These are phyloP conservation scores for Ogataea methylovora DNA, from an alignment of 805 yeast genomes.

Conservation along the genomic window DNA sequence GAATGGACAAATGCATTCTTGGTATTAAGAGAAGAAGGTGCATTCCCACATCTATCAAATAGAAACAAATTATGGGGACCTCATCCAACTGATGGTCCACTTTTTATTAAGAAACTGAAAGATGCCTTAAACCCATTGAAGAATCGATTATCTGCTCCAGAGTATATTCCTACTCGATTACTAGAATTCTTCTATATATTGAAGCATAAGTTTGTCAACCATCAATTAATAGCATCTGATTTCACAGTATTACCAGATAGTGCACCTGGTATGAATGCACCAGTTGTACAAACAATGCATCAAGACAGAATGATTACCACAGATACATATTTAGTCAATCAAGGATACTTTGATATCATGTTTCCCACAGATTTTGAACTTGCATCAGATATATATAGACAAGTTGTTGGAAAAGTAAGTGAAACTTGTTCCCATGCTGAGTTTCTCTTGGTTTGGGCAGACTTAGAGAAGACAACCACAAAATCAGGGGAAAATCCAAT, in stretches of 20 bases:
- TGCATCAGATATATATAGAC: slow-evolving; percentile 53
- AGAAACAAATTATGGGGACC: slow-evolving; percentile 20
- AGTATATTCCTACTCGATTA: slow-evolving; percentile 74
- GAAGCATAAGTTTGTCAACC: slow-evolving; percentile 63
- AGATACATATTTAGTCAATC: slow-evolving; percentile 72
- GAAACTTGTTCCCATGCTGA: slow-evolving; percentile 51
- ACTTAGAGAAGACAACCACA: slow-evolving; percentile 56
- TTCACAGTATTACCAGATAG: slow-evolving; percentile 46
- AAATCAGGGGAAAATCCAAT: slow-evolving; percentile 79
- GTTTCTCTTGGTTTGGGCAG: slow-evolving; percentile 67
- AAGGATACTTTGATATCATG: slow-evolving; percentile 82
- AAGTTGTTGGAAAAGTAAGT: slow-evolving; percentile 54
- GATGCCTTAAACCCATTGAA: slow-evolving; percentile 57
- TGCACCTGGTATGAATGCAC: slow-evolving; percentile 55
- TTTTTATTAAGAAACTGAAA: slow-evolving; percentile 31
- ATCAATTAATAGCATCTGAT: slow-evolving; percentile 67
- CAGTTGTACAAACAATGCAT: slow-evolving; percentile 74
- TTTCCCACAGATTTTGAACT: slow-evolving; percentile 73
- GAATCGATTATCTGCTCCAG: slow-evolving; percentile 62
- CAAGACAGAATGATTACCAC: slow-evolving; percentile 62
- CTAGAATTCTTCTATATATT: slow-evolving; percentile 58
- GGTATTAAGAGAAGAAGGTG: slow-evolving; percentile 43
- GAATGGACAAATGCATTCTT: slow-evolving; percentile 48
- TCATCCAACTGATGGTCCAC: slow-evolving; percentile 58
- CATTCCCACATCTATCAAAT: slow-evolving; percentile 24